These are phyloP conservation scores for Colletotrichum sp. DNA, from an alignment of 2,329 filamentous ascomycete species.

Conservation along the genomic window DNA sequence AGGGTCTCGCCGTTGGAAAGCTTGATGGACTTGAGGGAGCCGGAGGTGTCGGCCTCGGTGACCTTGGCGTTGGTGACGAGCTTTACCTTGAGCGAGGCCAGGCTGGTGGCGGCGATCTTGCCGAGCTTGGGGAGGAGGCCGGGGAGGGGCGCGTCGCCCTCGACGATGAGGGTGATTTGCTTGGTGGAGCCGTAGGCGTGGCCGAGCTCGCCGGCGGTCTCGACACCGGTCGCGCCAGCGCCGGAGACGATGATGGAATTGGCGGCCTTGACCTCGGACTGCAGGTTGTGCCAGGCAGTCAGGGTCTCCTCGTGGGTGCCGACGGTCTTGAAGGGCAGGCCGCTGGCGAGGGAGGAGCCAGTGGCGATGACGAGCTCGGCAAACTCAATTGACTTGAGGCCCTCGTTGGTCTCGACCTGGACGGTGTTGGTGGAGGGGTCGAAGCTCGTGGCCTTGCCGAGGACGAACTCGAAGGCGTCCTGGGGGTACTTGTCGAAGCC, in stretches of 20 bases:
- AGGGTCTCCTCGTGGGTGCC: slow-evolving; percentile 48
- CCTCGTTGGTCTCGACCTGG: slow-evolving; percentile 39
- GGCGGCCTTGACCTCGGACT: slow-evolving; percentile 27
- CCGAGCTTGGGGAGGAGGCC: slow-evolving; percentile 34
- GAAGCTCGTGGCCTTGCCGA: slow-evolving; percentile 50
- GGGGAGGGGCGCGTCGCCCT: slow-evolving; percentile 17
- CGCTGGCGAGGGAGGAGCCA: slow-evolving; percentile 47
- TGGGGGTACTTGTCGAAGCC: slow-evolving; percentile 53
- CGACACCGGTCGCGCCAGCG: slow-evolving; percentile 41
- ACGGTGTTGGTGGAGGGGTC: slow-evolving; percentile 47
- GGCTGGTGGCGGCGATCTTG: slow-evolving; percentile 39
- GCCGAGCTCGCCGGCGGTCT: slow-evolving; percentile 41
- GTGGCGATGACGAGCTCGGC: slow-evolving; percentile 61
- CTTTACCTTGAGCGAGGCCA: slow-evolving; percentile 48
- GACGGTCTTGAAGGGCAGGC: slow-evolving; percentile 51
- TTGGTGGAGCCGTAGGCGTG: slow-evolving; percentile 32
- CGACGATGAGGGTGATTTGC: slow-evolving; percentile 27
- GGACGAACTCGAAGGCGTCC: slow-evolving; percentile 56
- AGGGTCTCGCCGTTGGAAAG: slow-evolving; percentile 34
- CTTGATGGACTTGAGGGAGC: slow-evolving; percentile 34
- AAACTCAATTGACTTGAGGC: slow-evolving; percentile 47
- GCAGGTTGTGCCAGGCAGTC: slow-evolving; percentile 35
- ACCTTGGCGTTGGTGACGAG: slow-evolving; percentile 45
- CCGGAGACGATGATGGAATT: slow-evolving; percentile 42
- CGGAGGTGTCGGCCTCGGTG: slow-evolving; percentile 25